Evolutionary conservation across 495 filamentous ascomycete genomes (phyloP), one percentile per base, ranked within the genome.

Genomic region (Chaetomium fimeti): DNA sequence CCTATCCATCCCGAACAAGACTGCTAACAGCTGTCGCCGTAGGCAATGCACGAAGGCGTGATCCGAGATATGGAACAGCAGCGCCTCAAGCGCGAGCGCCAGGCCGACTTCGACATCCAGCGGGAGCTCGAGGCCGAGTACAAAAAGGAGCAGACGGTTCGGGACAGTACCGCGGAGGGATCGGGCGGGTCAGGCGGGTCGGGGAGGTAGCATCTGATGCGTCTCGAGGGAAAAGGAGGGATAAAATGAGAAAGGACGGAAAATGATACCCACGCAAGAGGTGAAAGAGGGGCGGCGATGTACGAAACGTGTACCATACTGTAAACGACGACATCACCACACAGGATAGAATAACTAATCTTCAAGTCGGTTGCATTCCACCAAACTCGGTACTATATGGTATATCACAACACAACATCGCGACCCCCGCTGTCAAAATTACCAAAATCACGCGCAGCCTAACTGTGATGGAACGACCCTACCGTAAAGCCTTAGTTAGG

Each of bases 1-100:
- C 18, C 43, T n/a, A 49, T 40, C 24, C 66, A n/a, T 16, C 29
- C 22, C 1, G 48, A 18, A 4, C 24, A 42, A 22, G 15, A 29
- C 18, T 48, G 36, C 55, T 38, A 52, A 32, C 53, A n/a, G 16
- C 84, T 75, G 4, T 3, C 15, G 11, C 16, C 18, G 13, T 7
- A 96, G 93, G 90, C 91, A 48, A 99, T 99, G 94, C 94, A 99
- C 73, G 85, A 86, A 62, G 95, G 95, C 18, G 94, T 99, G 9
- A 80, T 97, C 68, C 90, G 93, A 49, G 95, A 98, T 69, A 90
- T 96, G 80, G 93, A 98, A 71, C 93, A 96, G 74, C 92, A 96
- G 71, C 86, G 88, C 38, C 71, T 97, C 56, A 96, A 97, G 78
- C 83, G 84, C 67, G 90, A 95, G 74, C 87, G 95, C 25, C 89